Base-by-base conservation (phyloP, 1,139 yeast genomes). In the Candida sojae region DNA sequence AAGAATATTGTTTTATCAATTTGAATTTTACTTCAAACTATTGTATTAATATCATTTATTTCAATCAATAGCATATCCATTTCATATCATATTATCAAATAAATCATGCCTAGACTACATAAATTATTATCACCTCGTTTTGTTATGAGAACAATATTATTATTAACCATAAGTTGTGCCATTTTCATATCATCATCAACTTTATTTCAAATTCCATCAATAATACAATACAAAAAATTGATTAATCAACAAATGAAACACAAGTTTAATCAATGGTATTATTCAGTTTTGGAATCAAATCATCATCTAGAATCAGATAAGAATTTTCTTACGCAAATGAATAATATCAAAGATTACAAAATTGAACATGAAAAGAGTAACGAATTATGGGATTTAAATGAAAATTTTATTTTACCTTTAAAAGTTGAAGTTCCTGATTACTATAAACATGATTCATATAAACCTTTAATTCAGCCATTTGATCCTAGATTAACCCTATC, bases 401-500 rank as follows among this genome's bases (percentile, higher is more conserved):
- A 55, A 5, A 26, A 48, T 23, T 42, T 48, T 12, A 48, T 52
- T 12, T 43, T 56, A 5, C 62, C 65, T 1, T 49, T 60, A 5
- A 44, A 43, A 23, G 52, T 69, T 1, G 31, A 50, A 5, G 47
- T 65, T 10, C 73, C 73, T 0, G 34, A 37, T 5, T 63, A 59
- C 46, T 51, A 39, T 39, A 35, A 38, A 11, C 47, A 53, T 21
- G 29, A 32, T 6, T 29, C 28, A n/a, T 44, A 32, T 9, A 54
- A 50, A 47, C 69, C 71, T 10, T 48, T 50, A 34, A 50, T 70
- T 7, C 75, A 66, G 49, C 77, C 77, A 1, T 77, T 72, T 56
- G 84, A 80, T 49, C 83, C 83, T 1, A 58, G 84, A 33, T 67
- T 79, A 52, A 77, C 83, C 4, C 49, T 77, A 17, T 68, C 72